Conservation (phyloP, 306 rosid genomes). For the Castanea mollissima region DNA sequence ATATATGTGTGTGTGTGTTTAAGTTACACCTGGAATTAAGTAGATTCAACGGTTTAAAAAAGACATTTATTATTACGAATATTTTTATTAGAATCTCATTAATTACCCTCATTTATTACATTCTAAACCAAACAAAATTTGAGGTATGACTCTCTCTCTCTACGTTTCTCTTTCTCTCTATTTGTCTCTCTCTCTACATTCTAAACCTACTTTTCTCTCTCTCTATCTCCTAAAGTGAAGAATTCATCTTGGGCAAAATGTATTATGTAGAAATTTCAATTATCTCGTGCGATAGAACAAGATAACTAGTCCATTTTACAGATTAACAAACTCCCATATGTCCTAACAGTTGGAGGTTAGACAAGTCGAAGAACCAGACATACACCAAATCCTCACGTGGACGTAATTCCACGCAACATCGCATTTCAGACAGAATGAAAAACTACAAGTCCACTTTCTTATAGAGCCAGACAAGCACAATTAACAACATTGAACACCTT, state of each 20-base stretch:
- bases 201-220: too few species aligned
- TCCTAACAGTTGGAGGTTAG: not conserved
- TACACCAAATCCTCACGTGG: not conserved
- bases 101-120: too few species aligned
- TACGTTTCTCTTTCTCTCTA: too few species aligned
- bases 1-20: too few species aligned
- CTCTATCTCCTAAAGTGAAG: not conserved
- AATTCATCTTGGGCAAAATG: not conserved
- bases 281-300: not conserved
- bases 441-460: not conserved
- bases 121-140: too few species aligned
- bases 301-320: not conserved
- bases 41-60: too few species aligned
- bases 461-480: not conserved
- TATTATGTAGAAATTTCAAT: not conserved
- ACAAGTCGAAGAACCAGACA: not conserved
- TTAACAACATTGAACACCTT: not conserved
- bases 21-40: too few species aligned
- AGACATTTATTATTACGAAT: too few species aligned
- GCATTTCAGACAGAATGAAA: not conserved
- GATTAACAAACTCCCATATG: not conserved
- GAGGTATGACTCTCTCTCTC: too few species aligned
- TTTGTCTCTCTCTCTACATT: too few species aligned
- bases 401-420: not conserved
- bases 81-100: too few species aligned